Evolutionary conservation across 2,329 filamentous ascomycete species (phyloP).

Genomic region (Trichoderma endophyticum): DNA sequence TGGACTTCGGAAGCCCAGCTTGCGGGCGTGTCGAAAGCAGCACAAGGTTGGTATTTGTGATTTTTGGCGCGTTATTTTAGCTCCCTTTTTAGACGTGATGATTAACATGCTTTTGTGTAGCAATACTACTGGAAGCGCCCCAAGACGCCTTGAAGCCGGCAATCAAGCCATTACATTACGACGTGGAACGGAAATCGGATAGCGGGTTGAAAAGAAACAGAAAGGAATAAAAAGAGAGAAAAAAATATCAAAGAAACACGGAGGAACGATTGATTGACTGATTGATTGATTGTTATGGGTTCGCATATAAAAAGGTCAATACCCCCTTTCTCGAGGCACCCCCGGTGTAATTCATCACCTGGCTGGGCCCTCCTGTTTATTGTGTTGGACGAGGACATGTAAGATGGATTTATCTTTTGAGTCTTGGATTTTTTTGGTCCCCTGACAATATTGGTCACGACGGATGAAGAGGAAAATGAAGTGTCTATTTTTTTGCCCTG

Average conservation of each 20-base stretch:
- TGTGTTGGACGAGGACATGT: constrained; percentile 8
- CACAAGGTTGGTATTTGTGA: constrained; percentile 74
- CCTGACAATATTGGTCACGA: neutral
- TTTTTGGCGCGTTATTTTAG: neutral
- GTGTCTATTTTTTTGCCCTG: neutral
- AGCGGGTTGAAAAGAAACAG: neutral
- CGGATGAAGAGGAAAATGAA: neutral
- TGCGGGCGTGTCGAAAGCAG: constrained; percentile 87
- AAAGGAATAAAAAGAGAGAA: neutral
- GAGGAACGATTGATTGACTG: constrained; percentile 12
- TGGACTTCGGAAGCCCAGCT: constrained; percentile 80
- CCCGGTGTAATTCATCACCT: neutral
- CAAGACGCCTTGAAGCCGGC: constrained; percentile 50
- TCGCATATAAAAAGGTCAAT: constrained; percentile 17
- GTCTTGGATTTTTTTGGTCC: neutral
- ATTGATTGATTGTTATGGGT: constrained; percentile 6
- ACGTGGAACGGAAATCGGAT: neutral
- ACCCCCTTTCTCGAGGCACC: constrained; percentile 8
- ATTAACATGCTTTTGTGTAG: constrained; percentile 37
- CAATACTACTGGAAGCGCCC: constrained; percentile 71
- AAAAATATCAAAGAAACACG: neutral
- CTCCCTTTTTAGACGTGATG: neutral
- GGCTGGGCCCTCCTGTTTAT: neutral
- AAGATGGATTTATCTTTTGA: constrained; percentile 3
- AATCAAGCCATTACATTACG: neutral